Base-by-base conservation (phyloP, 179 eudicot species). In the Actinidia chinensis region DNA sequence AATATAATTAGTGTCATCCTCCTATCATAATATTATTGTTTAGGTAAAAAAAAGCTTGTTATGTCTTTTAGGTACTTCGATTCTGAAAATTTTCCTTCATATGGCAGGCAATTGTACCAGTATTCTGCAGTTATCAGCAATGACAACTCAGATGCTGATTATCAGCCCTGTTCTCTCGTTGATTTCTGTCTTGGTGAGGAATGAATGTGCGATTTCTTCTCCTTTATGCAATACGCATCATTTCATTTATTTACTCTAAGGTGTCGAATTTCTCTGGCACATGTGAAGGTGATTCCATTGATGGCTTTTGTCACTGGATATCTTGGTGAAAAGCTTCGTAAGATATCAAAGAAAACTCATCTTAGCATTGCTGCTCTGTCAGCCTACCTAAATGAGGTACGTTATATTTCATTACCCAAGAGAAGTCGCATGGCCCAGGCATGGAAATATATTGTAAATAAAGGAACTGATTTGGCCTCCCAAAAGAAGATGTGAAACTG, bases 371-470 rank as follows among this genome's bases (percentile, higher is more conserved):
- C 98, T 80, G 88, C 91, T 79, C 86, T 95, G 76, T 90, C 98
- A n/a, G 82, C 98, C 71, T 93, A 95, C 86, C 85, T 95, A 76
- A 95, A 95, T 74, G 99, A 93, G 95, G 98, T 95, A 84, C 46
- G 42, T 60, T 54, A 40, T 36, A 17, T 64, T 40, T 66, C 20
- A 60, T 76, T 76, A 28, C 65, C 33, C 10, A 10, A 77, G n/a
- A 56, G 2, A 56, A 60, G n/a, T n/a, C n/a, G n/a, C n/a, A n/a
- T n/a, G n/a, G n/a, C n/a, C n/a, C n/a, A n/a, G n/a, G 55, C 44
- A 43, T 55, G 8, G 50, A 11, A 65, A 15, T 36, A 64, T 28
- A 6, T 40, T 7, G 46, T 64, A 63, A 25, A 63, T 28, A 12
- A 63, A 9, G 17, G 42, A 22, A n/a, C n/a, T n/a, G n/a, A n/a